These are phyloP conservation scores for Effrenium voratum DNA, from an alignment of 73 alveolate species.

Conservation along the genomic window DNA sequence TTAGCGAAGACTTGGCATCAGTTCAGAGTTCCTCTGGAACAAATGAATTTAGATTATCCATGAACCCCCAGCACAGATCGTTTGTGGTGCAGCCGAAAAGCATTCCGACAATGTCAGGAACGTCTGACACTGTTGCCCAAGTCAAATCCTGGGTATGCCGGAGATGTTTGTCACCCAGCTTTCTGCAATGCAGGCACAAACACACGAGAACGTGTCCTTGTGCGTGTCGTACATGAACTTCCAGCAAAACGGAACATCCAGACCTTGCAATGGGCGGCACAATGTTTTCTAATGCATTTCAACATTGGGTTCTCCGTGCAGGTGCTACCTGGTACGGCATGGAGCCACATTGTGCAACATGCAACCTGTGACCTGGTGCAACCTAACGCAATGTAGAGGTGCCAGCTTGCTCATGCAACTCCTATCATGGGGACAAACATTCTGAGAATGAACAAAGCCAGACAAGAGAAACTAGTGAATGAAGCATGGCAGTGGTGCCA, in stretches of 20 bases:
- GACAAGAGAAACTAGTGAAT: too few relatives aligned
- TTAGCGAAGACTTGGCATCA: not conserved
- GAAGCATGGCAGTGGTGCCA: too few relatives aligned
- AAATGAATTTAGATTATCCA: not conserved
- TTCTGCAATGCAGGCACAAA: not conserved
- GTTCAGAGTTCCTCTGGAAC: not conserved
- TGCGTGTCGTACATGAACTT: constrained; percentile 90
- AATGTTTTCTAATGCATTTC: too few relatives aligned
- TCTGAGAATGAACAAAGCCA: too few relatives aligned
- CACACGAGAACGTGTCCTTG: constrained; percentile 14
- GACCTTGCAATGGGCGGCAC: too few relatives aligned
- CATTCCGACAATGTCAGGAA: constrained; percentile 89
- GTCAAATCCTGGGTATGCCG: constrained; percentile 21
- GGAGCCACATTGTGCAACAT: not conserved
- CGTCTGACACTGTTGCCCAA: constrained; percentile 85
- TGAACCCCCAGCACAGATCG: not conserved
- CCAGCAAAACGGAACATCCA: constrained; percentile 93
- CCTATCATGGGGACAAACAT: too few relatives aligned
- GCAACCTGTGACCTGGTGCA: not conserved
- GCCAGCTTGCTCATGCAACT: too few relatives aligned
- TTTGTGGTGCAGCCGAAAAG: not conserved
- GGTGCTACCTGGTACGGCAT: not conserved
- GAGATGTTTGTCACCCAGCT: not conserved
- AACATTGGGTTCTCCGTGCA: too few relatives aligned
- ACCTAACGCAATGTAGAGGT: not conserved